Base-by-base conservation (phyloP, 306 rosid genomes). In the Citrullus amarus region DNA sequence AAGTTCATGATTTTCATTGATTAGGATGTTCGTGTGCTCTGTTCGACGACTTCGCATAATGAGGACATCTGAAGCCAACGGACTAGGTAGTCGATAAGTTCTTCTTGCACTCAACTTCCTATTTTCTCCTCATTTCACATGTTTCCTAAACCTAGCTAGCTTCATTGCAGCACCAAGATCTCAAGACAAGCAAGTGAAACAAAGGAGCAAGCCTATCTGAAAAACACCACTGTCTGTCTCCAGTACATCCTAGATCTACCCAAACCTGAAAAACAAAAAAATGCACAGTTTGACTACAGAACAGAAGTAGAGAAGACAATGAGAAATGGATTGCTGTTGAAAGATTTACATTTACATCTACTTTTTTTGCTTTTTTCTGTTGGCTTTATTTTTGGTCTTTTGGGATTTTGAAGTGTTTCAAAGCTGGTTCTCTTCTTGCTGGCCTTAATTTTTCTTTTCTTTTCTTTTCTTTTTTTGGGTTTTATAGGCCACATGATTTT, bases 21-120 rank as follows among this genome's bases (percentile, higher is more conserved):
- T 55, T 68, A 90, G 93, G 84, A 90, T 90, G 91, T 90, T 90
- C 79, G 75, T 88, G 8, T 60, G 82, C 81, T 90, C 91, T 0
- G 90, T 88, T 84, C 88, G 85, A 85, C 82, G 91, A 83, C 93
- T 90, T 44, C 83, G 93, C n/a, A 90, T 90, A 84, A 88, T 90
- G 93, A 85, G 88, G 63, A 90, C 93, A 41, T 85, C 91, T 0
- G 93, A 90, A 66, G 90, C 91, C 32, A 88, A 86, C 11, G 90
- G 91, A 79, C 91, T 88, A 53, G 87, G 93, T 88, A 83, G 20
- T 22, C 20, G n/a, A 70, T 44, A 80, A 36, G 54, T 16, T 36
- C 63, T 38, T 8, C 78, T 9, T 46, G 12, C 5, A 57, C 22
- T 18, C 54, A 75, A 43, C 39, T 20, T 70, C 58, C 57, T 46